These are phyloP conservation scores for Athelia sp. DNA, from an alignment of 1,284 basidiomycete species.

Conservation along the genomic window DNA sequence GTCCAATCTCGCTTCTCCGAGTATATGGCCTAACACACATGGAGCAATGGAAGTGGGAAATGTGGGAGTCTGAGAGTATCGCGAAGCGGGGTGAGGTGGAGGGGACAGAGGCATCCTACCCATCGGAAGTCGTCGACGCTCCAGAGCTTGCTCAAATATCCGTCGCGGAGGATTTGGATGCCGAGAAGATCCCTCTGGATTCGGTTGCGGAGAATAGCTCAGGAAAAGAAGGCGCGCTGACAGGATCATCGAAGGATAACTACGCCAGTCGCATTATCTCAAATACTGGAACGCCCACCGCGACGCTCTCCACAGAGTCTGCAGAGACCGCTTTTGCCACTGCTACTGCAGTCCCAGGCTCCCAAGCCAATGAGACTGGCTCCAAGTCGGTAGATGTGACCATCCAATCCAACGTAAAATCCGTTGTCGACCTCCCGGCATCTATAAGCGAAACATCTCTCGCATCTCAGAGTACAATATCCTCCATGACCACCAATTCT, in stretches of 20 bases:
- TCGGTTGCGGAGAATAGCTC: too few species aligned
- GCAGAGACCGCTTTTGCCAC: too few species aligned
- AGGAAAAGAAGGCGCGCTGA: too few species aligned
- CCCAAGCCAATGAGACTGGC: too few species aligned
- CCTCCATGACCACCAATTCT: constrained; percentile 1
- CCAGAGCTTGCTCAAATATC: constrained; percentile 5
- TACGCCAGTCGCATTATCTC: too few species aligned
- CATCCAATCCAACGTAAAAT: too few species aligned
- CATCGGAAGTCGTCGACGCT: constrained; percentile 8
- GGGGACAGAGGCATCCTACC: constrained; percentile 6
- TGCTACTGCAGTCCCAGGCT: too few species aligned
- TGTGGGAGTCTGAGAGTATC: constrained; percentile 59
- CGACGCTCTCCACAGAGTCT: too few species aligned
- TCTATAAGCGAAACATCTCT: constrained; percentile 6
- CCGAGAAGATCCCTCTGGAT: too few species aligned
- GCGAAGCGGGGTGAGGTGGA: constrained; percentile 32
- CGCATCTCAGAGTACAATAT: constrained; percentile 1
- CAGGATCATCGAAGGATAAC: too few species aligned
- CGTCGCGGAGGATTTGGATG: background rate
- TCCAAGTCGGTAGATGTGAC: too few species aligned
- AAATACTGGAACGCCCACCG: too few species aligned
- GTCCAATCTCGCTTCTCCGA: constrained; percentile 88
- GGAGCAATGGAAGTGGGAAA: constrained; percentile 94
- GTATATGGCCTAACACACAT: constrained; percentile 97
- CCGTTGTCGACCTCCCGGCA: background rate